Base-by-base conservation (phyloP, 768 basidiomycete species). In the Amyloporia xantha region DNA sequence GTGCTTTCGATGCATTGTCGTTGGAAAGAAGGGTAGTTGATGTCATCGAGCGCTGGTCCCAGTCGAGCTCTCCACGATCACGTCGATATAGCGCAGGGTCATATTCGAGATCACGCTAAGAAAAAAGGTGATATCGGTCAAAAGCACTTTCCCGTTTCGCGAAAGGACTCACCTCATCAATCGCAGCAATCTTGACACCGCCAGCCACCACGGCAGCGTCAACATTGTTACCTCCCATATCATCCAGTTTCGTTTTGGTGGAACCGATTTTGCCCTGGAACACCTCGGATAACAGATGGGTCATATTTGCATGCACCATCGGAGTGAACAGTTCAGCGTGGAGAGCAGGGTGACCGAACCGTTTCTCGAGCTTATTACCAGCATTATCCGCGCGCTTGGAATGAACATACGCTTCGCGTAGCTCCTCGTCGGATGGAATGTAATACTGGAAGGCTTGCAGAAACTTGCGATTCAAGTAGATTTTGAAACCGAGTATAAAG, bases 341-440 rank as follows among this genome's bases (percentile, higher is more conserved):
- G 41, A 99, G 73, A 13, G 93, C 88, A 1, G 96, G 94, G 64
- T 99, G 96, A 1, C 94, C 89, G 68, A 98, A 99, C 24, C 95
- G 84, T 63, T 84, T 91, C 69, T 84, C 84, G 25, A 98, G 78
- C 27, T 86, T 78, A 61, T 86, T 76, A 47, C 84, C 75, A 30
- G 75, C 74, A 49, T 76, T 71, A 63, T 97, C 94, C 1, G 79
- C 76, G 41, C 82, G 80, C 46, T 85, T 80, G 0, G 91, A 89
- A 59, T 92, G 78, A 2, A 93, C 76, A 57, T 89, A 83, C 41
- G 84, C 81, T 35, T 74, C 62, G 10, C 77, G 77, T 35, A 94
- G 71, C 64, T 97, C 94, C 2, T 79, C 70, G 33, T 87, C 82
- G 2, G 82, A 78, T 2, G 96, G 93, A n/a, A 77, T 80, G 68